phyloP scores from a whole-genome alignment of 2,329 filamentous ascomycete genomes.

The Didymella sp. region DNA sequence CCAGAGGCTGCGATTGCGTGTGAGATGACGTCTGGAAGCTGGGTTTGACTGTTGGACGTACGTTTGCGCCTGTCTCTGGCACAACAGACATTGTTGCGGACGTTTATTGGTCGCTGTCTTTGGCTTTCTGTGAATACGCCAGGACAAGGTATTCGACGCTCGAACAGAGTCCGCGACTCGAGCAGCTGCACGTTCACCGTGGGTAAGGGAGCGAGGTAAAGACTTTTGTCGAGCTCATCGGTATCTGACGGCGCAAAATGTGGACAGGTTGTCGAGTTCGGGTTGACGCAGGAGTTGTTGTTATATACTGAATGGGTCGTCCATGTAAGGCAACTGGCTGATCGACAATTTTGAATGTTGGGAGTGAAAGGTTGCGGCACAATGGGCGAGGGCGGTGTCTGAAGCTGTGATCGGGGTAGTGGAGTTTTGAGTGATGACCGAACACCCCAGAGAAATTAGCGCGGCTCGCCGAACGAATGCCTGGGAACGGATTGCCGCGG shows the following conservation, averaged over 20 bases:
- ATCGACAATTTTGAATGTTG: slow-evolving; percentile 14
- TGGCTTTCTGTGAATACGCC: slow-evolving; percentile 28
- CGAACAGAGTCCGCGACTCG: slow-evolving; percentile 18
- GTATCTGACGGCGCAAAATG: slow-evolving; percentile 28
- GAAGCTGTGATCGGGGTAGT: slow-evolving; percentile 23
- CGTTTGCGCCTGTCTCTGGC: slow-evolving; percentile 28
- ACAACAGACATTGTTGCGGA: slow-evolving; percentile 30
- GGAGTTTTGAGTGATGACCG: slow-evolving; percentile 30
- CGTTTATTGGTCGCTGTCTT: slow-evolving; percentile 25
- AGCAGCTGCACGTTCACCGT: slow-evolving; percentile 34
- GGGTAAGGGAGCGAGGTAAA: slow-evolving; percentile 27
- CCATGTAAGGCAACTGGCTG: slow-evolving; percentile 41
- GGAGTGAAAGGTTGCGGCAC: slow-evolving; percentile 26
- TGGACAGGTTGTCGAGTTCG: slow-evolving; percentile 24
- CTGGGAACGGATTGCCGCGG: slow-evolving; percentile 16
- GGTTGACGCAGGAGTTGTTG: slow-evolving; percentile 21
- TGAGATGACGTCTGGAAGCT: slow-evolving; percentile 22
- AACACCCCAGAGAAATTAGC: slow-evolving; percentile 32
- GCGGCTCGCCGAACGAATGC: slow-evolving; percentile 18
- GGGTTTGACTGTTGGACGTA: slow-evolving; percentile 26
- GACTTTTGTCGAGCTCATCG: slow-evolving; percentile 42
- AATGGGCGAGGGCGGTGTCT: slow-evolving; percentile 25
- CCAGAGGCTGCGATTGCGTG: slow-evolving; percentile 23
- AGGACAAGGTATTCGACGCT: slow-evolving; percentile 15
- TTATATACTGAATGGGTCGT: slow-evolving; percentile 27